phyloP scores from a whole-genome alignment of 768 basidiomycete genomes.

The Boletus rex-veris region DNA sequence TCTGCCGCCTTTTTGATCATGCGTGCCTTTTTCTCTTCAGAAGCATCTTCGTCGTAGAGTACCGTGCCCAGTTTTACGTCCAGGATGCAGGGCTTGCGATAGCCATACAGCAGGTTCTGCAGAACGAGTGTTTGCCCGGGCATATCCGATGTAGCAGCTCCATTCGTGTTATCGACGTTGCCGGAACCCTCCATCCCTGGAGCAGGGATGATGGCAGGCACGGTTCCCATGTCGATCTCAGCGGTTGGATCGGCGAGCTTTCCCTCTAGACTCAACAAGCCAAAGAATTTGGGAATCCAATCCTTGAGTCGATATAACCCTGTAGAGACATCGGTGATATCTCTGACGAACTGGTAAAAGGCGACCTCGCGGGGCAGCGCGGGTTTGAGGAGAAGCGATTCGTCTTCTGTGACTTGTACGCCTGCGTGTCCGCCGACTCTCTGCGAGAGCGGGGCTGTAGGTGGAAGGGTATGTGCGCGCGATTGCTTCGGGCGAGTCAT shows the following conservation, averaged over 20 bases:
- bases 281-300: constrained; percentile 75
- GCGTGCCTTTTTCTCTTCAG: constrained; percentile 69
- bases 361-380: constrained; percentile 58
- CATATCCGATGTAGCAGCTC: background rate
- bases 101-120: constrained; percentile 74
- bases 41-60: constrained; percentile 68
- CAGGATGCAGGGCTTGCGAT: constrained; percentile 78
- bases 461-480: constrained; percentile 20
- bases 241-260: constrained; percentile 17
- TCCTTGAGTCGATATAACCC: constrained; percentile 36
- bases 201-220: constrained; percentile 23
- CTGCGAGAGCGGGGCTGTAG: constrained; percentile 38
- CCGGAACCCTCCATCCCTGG: constrained; percentile 46
- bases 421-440: constrained; percentile 85
- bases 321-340: constrained; percentile 26
- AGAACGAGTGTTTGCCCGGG: constrained; percentile 70
- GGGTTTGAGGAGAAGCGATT: constrained; percentile 79
- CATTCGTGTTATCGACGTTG: background rate
- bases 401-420: constrained; percentile 67
- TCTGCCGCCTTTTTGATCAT: constrained; percentile 69
- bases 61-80: constrained; percentile 93
- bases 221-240: background rate
- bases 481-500: constrained; percentile 4
- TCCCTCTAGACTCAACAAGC: constrained; percentile 74
- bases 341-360: constrained; percentile 62